Percentiles rank a stretch among this genome's conserved stretches.
phyloP scores from a whole-genome alignment of 768 basidiomycete genomes.

The Termitomyces sp. region DNA sequence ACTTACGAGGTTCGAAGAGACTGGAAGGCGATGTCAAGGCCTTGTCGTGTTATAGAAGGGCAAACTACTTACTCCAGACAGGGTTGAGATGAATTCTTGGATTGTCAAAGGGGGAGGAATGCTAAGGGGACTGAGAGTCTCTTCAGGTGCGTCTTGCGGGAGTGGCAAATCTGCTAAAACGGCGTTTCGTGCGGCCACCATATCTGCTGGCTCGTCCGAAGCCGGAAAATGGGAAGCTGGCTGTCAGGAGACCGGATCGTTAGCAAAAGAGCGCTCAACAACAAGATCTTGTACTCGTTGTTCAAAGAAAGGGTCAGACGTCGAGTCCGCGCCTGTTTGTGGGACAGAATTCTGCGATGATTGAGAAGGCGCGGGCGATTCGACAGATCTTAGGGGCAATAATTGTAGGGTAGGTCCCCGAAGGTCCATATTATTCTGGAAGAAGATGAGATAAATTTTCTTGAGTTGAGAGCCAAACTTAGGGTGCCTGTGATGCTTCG shows the following conservation, averaged over 20 bases:
- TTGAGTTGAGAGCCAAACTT: conserved; percentile 22
- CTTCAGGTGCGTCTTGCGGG: conserved; percentile 61
- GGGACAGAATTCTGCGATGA: conserved; percentile 4
- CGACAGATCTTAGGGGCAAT: conserved; percentile 7
- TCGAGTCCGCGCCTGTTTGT: background rate
- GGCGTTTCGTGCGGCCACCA: conserved; percentile 53
- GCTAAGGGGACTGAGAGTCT: conserved; percentile 65
- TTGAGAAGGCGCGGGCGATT: conserved; percentile 8
- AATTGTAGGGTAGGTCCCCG: conserved; percentile 4
- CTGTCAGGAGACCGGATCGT: background rate
- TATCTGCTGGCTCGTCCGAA: conserved; percentile 39
- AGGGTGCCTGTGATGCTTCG: conserved; percentile 24
- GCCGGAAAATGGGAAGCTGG: conserved; percentile 13
- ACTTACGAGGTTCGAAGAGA: conserved; percentile 57
- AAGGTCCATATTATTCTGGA: conserved; percentile 5
- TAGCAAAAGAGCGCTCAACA: background rate
- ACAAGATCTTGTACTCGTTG: conserved; percentile 13
- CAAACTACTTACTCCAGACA: conserved; percentile 45
- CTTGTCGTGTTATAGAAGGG: background rate
- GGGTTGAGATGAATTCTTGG: conserved; percentile 65
- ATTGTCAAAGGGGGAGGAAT: conserved; percentile 64
- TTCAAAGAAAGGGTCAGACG: conserved; percentile 10
- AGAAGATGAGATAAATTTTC: background rate
- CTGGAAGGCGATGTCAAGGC: conserved; percentile 28
- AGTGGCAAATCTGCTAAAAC: conserved; percentile 61